Conservation (phyloP, 164 flowering plant genomes). For the Magnolia kwangsiensis region DNA sequence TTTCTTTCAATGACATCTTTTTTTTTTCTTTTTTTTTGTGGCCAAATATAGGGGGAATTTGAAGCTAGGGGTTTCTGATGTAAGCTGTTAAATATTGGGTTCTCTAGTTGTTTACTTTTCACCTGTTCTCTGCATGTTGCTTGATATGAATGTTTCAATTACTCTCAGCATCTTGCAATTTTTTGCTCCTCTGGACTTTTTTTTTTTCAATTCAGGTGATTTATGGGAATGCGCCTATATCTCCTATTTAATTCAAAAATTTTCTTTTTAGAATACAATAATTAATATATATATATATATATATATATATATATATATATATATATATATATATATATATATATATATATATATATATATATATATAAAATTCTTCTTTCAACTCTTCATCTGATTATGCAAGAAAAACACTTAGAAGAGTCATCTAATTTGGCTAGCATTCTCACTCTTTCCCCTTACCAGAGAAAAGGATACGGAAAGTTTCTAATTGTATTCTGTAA, state of each 20-base stretch:
- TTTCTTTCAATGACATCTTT: too few relatives aligned
- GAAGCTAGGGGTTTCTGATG: too few relatives aligned
- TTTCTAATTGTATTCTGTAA: conserved; percentile 96
- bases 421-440: conserved; percentile 95
- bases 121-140: background rate
- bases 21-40: too few relatives aligned
- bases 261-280: background rate
- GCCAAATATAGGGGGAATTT: too few relatives aligned
- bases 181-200: background rate
- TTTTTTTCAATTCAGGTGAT: background rate
- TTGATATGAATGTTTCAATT: background rate
- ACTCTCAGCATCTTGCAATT: background rate
- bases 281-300: too few relatives aligned
- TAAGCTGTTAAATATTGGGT: too few relatives aligned
- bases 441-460: conserved; percentile 97
- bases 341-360: too few relatives aligned
- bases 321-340: too few relatives aligned
- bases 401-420: conserved; percentile 99
- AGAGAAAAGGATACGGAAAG: conserved; percentile 98
- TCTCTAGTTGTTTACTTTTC: too few relatives aligned
- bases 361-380: background rate
- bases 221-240: background rate
- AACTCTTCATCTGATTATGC: conserved; percentile 22
- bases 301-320: too few relatives aligned
- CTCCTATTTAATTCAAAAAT: background rate